phyloP scores from a whole-genome alignment of 129 eudicot genomes.

The Chrysanthemum seticuspe region DNA sequence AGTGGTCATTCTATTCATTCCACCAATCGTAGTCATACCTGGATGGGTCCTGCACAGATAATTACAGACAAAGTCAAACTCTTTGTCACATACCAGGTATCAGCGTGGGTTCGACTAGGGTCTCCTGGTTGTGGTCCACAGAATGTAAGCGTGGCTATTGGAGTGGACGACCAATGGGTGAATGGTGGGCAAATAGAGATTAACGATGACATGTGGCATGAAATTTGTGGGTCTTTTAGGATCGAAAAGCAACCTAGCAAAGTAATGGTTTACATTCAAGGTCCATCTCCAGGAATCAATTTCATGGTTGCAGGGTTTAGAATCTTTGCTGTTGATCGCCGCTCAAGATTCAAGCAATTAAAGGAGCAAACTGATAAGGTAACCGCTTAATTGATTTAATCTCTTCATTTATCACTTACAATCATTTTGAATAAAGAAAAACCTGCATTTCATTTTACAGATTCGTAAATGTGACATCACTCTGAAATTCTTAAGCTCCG shows the following conservation, averaged over 20 bases:
- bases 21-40: conserved; percentile 62
- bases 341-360: conserved; percentile 63
- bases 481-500: conserved; percentile 55
- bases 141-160: conserved; percentile 63
- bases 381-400: background rate
- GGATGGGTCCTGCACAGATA: conserved; percentile 86
- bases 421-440: background rate
- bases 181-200: conserved; percentile 84
- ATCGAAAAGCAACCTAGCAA: conserved; percentile 56
- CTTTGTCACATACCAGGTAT: conserved; percentile 82
- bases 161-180: conserved; percentile 76
- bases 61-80: conserved; percentile 65
- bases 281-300: conserved; percentile 62
- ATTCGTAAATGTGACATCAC: conserved; percentile 76
- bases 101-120: conserved; percentile 82
- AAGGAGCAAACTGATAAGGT: conserved; percentile 72
- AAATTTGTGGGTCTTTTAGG: conserved; percentile 70
- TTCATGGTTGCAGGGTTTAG: conserved; percentile 71
- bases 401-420: background rate
- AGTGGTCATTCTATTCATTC: conserved; percentile 30
- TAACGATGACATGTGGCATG: conserved; percentile 67
- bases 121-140: conserved; percentile 58
- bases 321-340: conserved; percentile 74
- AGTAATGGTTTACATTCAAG: conserved; percentile 71
- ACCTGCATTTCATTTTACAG: conserved; percentile 37